Evolutionary conservation across 805 yeast genomes (phyloP), one percentile per base, ranked within the genome.

Genomic region (Brettanomyces sp.): DNA sequence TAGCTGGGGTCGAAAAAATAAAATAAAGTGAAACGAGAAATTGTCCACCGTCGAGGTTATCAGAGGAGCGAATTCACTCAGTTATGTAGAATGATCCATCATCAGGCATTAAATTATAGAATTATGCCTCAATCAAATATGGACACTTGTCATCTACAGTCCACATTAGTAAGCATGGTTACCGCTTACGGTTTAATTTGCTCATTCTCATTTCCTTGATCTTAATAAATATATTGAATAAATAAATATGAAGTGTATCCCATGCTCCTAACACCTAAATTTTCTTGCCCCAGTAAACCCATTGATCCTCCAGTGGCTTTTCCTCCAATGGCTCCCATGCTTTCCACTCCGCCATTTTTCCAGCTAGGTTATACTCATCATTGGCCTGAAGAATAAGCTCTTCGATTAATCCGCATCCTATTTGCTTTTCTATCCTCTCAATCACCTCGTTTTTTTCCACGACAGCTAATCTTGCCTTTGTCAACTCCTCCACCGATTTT

Each of bases 341-440:
- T 63, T 82, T 80, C 75, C 82, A 76, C 51, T 73, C 77, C 43
- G 82, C 81, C 71, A 87, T 68, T 61, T 80, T 74, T 57, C 76
- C 68, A 42, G 85, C 81, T 55, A 87, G 73, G 46, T 72, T 73
- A 56, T 77, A 76, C 67, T 87, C 95, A 49, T 85, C 93, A 55
- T 80, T 76, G 13, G 95, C 95, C 69, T 87, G 95, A 49, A 85
- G 72, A 46, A 87, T 59, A 48, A 87, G 67, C 69, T 87, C 95
- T 67, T 87, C 95, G 51, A 86, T 80, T 56, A 87, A 74, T 2
- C 95, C 95, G 51, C 82, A 79, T 18, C 95, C 95, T 52, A 87
- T 82, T 61, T 78, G 66, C 51, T 70, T 66, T 68, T 87, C 95
- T 54, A 87, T 84, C 51, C 71, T 76, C 56, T 75, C 83, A 38